Evolutionary conservation across 2,329 filamentous ascomycete species (phyloP).

Genomic region (Davidsoniella neocaledoniae): DNA sequence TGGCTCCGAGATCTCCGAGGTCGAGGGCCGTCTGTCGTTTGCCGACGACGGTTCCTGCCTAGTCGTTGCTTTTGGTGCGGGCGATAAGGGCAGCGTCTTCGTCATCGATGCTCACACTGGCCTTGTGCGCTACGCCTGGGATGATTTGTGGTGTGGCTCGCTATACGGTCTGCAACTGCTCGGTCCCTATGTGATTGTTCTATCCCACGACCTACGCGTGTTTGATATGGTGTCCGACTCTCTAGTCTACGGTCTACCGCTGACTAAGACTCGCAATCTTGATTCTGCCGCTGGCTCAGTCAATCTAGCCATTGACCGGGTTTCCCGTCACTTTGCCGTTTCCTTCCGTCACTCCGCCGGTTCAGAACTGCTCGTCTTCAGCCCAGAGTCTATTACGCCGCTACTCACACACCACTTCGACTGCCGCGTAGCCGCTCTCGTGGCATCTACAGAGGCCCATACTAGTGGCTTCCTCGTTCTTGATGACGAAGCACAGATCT

Average conservation of each 20-base stretch:
- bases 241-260: conserved; percentile 44
- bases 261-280: conserved; percentile 28
- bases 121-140: conserved; percentile 46
- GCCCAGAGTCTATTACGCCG: conserved; percentile 39
- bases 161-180: conserved; percentile 55
- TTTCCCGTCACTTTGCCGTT: conserved; percentile 49
- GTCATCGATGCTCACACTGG: conserved; percentile 61
- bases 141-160: conserved; percentile 47
- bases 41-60: conserved; percentile 73
- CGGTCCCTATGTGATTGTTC: conserved; percentile 54
- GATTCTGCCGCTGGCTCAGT: conserved; percentile 29
- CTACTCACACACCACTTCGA: conserved; percentile 40
- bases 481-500: conserved; percentile 60
- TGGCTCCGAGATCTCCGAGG: conserved; percentile 17
- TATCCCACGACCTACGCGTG: conserved; percentile 57
- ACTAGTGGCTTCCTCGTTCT: conserved; percentile 55
- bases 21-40: conserved; percentile 53
- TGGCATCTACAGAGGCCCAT: conserved; percentile 28
- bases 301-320: conserved; percentile 55
- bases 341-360: conserved; percentile 31
- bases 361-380: conserved; percentile 50
- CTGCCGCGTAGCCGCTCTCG: conserved; percentile 47
- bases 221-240: conserved; percentile 74
- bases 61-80: conserved; percentile 45
- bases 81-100: conserved; percentile 47